These are phyloP conservation scores for Ophiostoma australiae DNA, from an alignment of 2,329 filamentous ascomycete species.

Conservation along the genomic window DNA sequence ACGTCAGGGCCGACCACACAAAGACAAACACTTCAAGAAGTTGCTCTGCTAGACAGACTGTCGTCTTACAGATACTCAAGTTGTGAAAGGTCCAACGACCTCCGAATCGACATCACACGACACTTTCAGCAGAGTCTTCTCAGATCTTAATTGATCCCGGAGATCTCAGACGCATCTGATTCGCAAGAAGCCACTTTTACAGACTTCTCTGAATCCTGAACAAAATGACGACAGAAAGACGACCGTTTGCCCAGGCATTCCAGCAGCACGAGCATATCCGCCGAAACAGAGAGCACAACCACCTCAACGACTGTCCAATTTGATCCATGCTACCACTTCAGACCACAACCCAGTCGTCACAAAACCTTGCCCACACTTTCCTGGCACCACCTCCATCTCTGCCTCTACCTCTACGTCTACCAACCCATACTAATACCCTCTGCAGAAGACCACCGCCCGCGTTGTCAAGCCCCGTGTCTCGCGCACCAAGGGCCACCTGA, in stretches of 20 bases:
- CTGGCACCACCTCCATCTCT: not conserved
- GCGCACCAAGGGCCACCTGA: conserved; percentile 89
- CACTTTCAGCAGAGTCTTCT: not conserved
- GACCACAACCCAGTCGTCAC: not conserved
- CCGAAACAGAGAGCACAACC: not conserved
- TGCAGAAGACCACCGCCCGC: conserved; percentile 74
- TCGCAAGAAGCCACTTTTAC: not conserved
- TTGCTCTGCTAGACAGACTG: not conserved
- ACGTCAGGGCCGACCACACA: not conserved
- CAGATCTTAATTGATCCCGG: no score
- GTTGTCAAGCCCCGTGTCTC: conserved; percentile 73
- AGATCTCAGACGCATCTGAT: not conserved
- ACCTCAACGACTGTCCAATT: not conserved
- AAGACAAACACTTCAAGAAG: not conserved
- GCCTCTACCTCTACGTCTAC: not conserved
- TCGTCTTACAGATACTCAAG: not conserved
- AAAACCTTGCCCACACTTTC: not conserved
- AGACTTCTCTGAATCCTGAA: no score
- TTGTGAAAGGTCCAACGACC: not conserved
- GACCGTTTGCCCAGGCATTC: not conserved
- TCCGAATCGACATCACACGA: no score
- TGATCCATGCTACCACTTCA: not conserved
- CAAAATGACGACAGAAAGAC: not conserved
- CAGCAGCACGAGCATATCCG: not conserved
- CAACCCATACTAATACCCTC: not conserved